Base-by-base conservation (phyloP, 129 eudicot species). In the Centella asiatica region DNA sequence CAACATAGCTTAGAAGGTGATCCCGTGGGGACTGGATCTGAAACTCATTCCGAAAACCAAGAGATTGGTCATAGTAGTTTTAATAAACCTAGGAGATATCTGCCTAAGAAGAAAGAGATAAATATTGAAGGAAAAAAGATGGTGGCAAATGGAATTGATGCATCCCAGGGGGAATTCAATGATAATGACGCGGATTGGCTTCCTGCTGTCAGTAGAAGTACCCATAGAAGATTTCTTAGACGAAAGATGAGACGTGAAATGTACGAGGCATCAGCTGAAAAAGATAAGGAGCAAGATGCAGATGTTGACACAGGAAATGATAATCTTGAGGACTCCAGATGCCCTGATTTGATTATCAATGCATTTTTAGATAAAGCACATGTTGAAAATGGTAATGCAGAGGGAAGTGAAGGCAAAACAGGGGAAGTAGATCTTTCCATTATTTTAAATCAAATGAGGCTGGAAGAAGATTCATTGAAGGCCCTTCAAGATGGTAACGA, bases 161-260 rank as follows among this genome's bases (percentile, higher is more conserved):
- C 96, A 47, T 87, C 99, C n/a, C 81, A 73, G 67, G 99, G 99
- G 65, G 74, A 80, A 60, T 22, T 28, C 61, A 85, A 80, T 60
- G 82, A 78, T 44, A 77, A 76, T 71, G 76, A 81, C 33, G 95
- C 74, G 56, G 96, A 87, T 62, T 92, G 90, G 90, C 77, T 66
- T 3, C 99, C 99, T 39, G 99, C 99, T 71, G 99, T 92, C 3
- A 77, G 99, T 74, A 79, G 99, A 65, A 92, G 95, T 66, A 87
- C 99, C 57, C 99, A 85, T 65, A 80, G 96, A 70, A 80, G 87
- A 72, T 92, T 69, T 66, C 81, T 92, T 13, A 80, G 99, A 60
- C 79, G 99, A 65, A 82, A 92, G 60, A 88, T 95, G 67, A 85
- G 96, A 58, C 96, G 92, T 68, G 92, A 92, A 74, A 80, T 66